phyloP scores from a whole-genome alignment of 129 eudicot species.

The Escallonia rubra region DNA sequence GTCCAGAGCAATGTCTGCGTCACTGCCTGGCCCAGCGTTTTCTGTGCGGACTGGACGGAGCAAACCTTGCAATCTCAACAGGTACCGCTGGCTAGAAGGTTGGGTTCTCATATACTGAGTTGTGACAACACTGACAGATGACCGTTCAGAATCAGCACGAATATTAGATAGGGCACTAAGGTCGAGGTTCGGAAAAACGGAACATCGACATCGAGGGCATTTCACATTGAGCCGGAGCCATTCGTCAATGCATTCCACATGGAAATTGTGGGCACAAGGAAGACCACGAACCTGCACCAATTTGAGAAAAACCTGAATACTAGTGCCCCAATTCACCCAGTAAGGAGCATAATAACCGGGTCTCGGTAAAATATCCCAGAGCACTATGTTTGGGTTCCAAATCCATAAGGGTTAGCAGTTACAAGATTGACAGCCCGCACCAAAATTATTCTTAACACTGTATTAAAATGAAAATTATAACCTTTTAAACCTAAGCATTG shows the following conservation, averaged over 20 bases:
- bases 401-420: too few species aligned
- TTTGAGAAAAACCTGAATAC: background rate
- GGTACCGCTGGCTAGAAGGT: slow-evolving; percentile 75
- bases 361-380: too few species aligned
- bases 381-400: too few species aligned
- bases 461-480: too few species aligned
- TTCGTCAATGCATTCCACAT: slow-evolving; percentile 89
- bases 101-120: slow-evolving; percentile 67
- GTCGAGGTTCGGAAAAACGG: slow-evolving; percentile 75
- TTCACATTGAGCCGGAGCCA: slow-evolving; percentile 85
- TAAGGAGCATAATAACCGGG: too few species aligned
- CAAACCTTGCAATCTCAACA: slow-evolving; percentile 63
- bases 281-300: slow-evolving; percentile 81
- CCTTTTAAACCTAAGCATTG: too few species aligned
- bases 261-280: slow-evolving; percentile 96
- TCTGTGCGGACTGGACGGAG: slow-evolving; percentile 52
- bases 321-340: background rate
- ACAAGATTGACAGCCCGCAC: too few species aligned
- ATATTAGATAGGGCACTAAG: slow-evolving; percentile 57
- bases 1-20: slow-evolving; percentile 38
- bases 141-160: slow-evolving; percentile 47
- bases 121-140: slow-evolving; percentile 39
- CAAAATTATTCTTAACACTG: too few species aligned
- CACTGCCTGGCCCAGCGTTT: slow-evolving; percentile 29
- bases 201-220: slow-evolving; percentile 95